Evolutionary conservation across 164 flowering plant genomes (phyloP), one percentile per base, ranked within the genome.

Genomic region (Chimonanthus praecox): DNA sequence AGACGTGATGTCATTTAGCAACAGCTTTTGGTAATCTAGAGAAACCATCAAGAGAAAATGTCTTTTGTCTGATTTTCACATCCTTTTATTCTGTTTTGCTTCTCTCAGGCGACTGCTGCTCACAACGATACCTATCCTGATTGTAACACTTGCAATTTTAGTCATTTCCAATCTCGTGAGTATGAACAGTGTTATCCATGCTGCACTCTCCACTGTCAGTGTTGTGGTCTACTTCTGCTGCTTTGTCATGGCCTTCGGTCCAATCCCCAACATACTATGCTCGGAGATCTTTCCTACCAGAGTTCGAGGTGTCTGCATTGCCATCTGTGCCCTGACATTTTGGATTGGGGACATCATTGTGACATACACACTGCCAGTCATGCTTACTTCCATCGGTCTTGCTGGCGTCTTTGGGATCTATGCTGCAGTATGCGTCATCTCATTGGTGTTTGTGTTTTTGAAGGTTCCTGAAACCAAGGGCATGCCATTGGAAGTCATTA

Each of bases 391-490:
- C 4, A 82, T 95, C 20, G 98, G 99, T n/a, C 86, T 95, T 2
- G 88, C 85, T 13, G 99, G 99, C 21, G 88, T 93, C 46, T 95
- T 93, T 72, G 89, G 87, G 11, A 84, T 95, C 70, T 95, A 91
- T 47, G 94, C 96, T 0, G 82, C 82, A 1, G 88, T 91, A 3
- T 92, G 99, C 73, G 54, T 80, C 68, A 81, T 95, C 18, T 81
- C 98, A 0, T 93, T 85, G 88, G 83, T 92, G 6, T 95, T 95
- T 77, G 92, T 95, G 62, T 95, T 68, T 85, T 65, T 90, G 71
- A 95, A 91, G 83, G 94, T 95, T 50, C 99, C 99, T 0, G 99
- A 95, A 80, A 95, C 99, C 5, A 93, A 95, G 77, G 98, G 98
- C 63, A 95, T 95, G 97, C 98, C 98, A 18, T 87, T 94, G 7